Base-by-base conservation (phyloP, 441 rosid genomes). In the Euphorbia corollata region DNA sequence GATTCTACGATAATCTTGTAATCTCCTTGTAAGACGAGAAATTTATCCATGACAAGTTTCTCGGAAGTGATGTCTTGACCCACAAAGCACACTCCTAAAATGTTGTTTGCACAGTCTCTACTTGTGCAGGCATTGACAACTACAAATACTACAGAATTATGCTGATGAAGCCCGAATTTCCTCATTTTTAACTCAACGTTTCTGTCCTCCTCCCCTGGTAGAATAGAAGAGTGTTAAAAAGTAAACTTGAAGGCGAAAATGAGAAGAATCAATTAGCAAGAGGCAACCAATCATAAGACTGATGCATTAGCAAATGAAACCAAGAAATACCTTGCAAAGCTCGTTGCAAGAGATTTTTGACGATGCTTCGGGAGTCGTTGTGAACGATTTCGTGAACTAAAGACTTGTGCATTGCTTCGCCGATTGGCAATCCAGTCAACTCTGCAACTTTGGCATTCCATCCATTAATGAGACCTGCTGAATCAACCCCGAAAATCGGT, bases 401-500 rank as follows among this genome's bases (percentile, higher is more conserved):
- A 38, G 94, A 85, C 69, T 81, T 91, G 38, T 96, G 87, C 79
- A 84, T 85, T 47, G 96, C 97, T 71, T 82, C 84, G 64, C 73
- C 73, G 53, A 83, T 73, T 64, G 65, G 78, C 43, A 91, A 70
- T 27, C 92, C 89, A 8, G 94, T 89, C 80, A 91, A 75, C 60
- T 91, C 96, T 11, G 92, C 84, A 9, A 72, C 70, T 82, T 89
- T 87, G 12, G 81, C 77, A 73, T 87, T 91, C 96, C 97, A 91
- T 27, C 97, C 97, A 74, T 89, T 87, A 64, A 91, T 76, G 54
- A 74, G 76, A 71, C 96, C 96, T 0, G 68, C 67, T 56, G 83
- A 79, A 82, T 91, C 87, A 67, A 87, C 94, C 50, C 94, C 96
- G 45, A 91, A 87, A 6, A 91, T 86, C 16, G 97, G 96, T 2